These are phyloP conservation scores for Penicillium occitanis DNA, from an alignment of 2,329 filamentous ascomycete genomes.

Conservation along the genomic window DNA sequence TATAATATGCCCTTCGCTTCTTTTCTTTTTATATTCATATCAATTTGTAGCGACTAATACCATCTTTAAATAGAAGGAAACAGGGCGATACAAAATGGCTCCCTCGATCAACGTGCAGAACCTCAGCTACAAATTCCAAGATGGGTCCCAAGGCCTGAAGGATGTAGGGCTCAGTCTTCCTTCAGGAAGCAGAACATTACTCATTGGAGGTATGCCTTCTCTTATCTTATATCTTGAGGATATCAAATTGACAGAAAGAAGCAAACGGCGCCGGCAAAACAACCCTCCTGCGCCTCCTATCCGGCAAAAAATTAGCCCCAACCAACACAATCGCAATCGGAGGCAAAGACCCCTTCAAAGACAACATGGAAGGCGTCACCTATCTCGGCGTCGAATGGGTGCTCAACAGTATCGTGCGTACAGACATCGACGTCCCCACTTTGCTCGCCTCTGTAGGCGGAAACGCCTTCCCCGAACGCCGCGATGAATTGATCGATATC, in stretches of 20 bases:
- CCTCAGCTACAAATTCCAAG: conserved; percentile 86
- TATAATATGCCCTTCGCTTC: not conserved
- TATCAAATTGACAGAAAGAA: conserved; percentile 29
- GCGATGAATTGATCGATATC: conserved; percentile 83
- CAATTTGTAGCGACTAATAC: not conserved
- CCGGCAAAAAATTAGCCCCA: conserved; percentile 90
- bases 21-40: not conserved
- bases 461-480: conserved; percentile 73
- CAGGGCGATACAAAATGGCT: conserved; percentile 22
- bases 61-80: not conserved
- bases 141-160: conserved; percentile 75
- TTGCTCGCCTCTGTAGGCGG: conserved; percentile 84
- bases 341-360: conserved; percentile 87
- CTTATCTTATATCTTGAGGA: not conserved
- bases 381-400: conserved; percentile 99
- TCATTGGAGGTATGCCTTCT: conserved; percentile 70
- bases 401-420: conserved; percentile 91
- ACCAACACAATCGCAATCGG: conserved; percentile 70
- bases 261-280: conserved; percentile 97
- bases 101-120: conserved; percentile 70
- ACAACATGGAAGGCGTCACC: conserved; percentile 86
- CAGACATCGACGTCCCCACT: conserved; percentile 87
- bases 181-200: conserved; percentile 77
- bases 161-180: conserved; percentile 76
- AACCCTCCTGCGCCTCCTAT: conserved; percentile 88